Percentiles rank a stretch among this genome's conserved stretches.
phyloP scores from a whole-genome alignment of 805 yeast genomes.

The Pichia insulana region DNA sequence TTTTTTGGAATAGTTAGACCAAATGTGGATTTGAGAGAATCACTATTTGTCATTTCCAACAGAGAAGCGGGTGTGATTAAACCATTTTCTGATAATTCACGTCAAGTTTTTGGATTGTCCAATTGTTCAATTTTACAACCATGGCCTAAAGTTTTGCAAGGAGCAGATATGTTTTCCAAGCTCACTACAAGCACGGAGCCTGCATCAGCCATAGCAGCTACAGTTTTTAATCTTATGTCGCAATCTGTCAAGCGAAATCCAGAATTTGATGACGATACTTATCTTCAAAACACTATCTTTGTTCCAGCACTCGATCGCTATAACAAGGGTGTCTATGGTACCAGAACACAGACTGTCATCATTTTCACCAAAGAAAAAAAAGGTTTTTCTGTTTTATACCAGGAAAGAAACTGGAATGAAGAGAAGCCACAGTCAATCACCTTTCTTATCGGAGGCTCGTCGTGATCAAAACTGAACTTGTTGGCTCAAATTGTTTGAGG shows the following conservation, averaged over 20 bases:
- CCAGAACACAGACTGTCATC: slow-evolving; percentile 12
- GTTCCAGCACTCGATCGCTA: slow-evolving; percentile 1
- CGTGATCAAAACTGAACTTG: too few species aligned
- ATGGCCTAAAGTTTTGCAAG: slow-evolving; percentile 67
- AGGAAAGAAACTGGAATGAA: neutral
- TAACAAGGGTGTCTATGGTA: slow-evolving; percentile 6
- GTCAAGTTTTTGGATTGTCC: slow-evolving; percentile 47
- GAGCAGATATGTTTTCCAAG: slow-evolving; percentile 51
- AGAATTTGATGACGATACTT: slow-evolving; percentile 20
- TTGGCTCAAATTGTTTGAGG: too few species aligned
- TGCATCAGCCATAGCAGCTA: neutral
- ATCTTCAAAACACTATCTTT: slow-evolving; percentile 5
- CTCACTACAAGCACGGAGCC: slow-evolving; percentile 23
- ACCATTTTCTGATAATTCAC: slow-evolving; percentile 4
- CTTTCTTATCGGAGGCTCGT: neutral
- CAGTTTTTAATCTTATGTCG: neutral
- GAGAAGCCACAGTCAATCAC: neutral
- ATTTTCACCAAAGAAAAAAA: neutral
- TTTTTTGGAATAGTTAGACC: slow-evolving; percentile 39
- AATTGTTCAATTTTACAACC: slow-evolving; percentile 58
- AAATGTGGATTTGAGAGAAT: slow-evolving; percentile 20
- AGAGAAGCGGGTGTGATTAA: slow-evolving; percentile 28
- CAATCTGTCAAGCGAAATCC: slow-evolving; percentile 4
- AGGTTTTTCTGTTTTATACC: neutral
- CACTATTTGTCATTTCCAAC: slow-evolving; percentile 41